phyloP scores from a whole-genome alignment of 1,139 yeast species.

The Sugiyamaella paludigena region DNA sequence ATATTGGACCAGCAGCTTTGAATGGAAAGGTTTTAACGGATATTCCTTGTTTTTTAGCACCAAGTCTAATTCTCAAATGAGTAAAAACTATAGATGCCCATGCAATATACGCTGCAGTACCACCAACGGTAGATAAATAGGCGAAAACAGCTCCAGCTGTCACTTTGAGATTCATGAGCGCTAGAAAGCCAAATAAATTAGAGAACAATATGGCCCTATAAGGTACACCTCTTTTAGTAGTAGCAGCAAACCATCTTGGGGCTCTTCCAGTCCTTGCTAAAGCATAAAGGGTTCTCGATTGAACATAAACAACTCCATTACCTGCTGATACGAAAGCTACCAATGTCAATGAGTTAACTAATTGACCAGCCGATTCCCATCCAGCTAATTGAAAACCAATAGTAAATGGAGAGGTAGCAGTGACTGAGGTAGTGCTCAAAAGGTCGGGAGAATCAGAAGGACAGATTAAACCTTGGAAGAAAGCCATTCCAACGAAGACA shows the following conservation, averaged over 20 bases:
- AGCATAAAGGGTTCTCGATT: conserved; percentile 15
- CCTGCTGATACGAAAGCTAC: conserved; percentile 17
- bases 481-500: conserved; percentile 15
- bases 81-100: conserved; percentile 15
- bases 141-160: conserved; percentile 13
- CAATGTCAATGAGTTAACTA: conserved; percentile 13
- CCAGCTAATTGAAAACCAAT: conserved; percentile 16
- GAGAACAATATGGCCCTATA: conserved; percentile 16
- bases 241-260: conserved; percentile 13
- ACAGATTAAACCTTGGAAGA: conserved; percentile 17
- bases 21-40: conserved; percentile 11
- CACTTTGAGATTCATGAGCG: conserved; percentile 15
- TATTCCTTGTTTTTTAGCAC: conserved; percentile 14
- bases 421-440: conserved; percentile 13
- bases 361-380: conserved; percentile 15
- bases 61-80: conserved; percentile 12
- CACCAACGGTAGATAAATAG: conserved; percentile 15
- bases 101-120: conserved; percentile 17
- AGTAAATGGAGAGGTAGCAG: conserved; percentile 19
- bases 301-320: conserved; percentile 17
- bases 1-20: conserved; percentile 13
- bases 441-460: conserved; percentile 15
- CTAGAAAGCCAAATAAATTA: conserved; percentile 14
- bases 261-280: conserved; percentile 15
- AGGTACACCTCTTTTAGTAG: conserved; percentile 14